Evolutionary conservation across 352 stramenopile genomes (phyloP), one percentile per base, ranked within the genome.

Genomic region (Phytophthora pseudosyringae): DNA sequence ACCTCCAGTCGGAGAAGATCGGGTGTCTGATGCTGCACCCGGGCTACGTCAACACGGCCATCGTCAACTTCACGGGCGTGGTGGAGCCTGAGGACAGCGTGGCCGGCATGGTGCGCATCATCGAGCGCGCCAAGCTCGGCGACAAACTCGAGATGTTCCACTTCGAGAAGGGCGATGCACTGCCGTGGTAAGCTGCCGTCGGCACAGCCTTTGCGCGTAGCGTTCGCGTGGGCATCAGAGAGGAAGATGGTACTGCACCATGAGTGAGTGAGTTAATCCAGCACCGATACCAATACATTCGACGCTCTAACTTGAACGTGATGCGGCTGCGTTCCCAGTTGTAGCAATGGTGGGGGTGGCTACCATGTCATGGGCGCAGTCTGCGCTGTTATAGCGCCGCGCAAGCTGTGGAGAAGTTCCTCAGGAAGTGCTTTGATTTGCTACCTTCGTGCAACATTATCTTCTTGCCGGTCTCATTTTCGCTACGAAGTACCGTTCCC

Each of bases 21-120:
- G 75, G 73, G 25, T 80, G 71, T 26, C 41, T 91, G 36, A 43
- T 90, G 41, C 54, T 90, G 47, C 82, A 91, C 41, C 80, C 84
- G 5, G 84, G 82, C n/a, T 79, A 79, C 63, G 80, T 90, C 18
- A 71, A 75, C 36, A 92, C 81, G 13, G 80, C 75, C 15, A 90
- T 91, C 61, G 74, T 81, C 13, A 64, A 67, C 25, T 77, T 79
- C 67, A 71, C 60, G 32, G 81, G 81, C 48, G 57, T 64, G 32
- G 66, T 90, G 21, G 74, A 59, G 18, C 55, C 76, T 1, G 65
- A 64, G 9, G 71, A 89, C 39, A 89, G 80, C 48, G 82, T 86
- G 18, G 70, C 35, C 3, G 65, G 74, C 10, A 51, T 93, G 56
- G 74, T 78, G 46, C 76, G 74, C 51, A 79, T 90, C 57, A 80